Percentiles rank a stretch among this genome's conserved stretches.
Evolutionary conservation across 179 eudicot genomes (phyloP).

Genomic region (Nepenthes alata): DNA sequence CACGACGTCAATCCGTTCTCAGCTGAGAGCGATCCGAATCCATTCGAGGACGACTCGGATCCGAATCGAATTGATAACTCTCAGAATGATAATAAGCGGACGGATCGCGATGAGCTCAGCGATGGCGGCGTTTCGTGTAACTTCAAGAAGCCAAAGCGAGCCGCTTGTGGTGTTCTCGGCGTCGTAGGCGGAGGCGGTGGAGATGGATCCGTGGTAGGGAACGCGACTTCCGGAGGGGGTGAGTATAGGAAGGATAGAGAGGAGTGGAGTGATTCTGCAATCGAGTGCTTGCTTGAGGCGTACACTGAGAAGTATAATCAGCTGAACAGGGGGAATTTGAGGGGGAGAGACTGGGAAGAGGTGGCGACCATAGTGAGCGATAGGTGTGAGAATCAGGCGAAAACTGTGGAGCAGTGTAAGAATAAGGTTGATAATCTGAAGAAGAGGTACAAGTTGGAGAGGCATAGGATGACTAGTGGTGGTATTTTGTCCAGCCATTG

Average conservation of each 20-base stretch:
- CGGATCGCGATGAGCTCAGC: slow-evolving; percentile 53
- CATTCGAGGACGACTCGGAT: slow-evolving; percentile 43
- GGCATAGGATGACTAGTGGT: slow-evolving; percentile 59
- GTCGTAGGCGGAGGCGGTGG: slow-evolving; percentile 5
- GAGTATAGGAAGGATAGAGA: slow-evolving; percentile 85
- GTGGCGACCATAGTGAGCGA: slow-evolving; percentile 66
- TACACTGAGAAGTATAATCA: slow-evolving; percentile 66
- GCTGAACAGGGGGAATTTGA: slow-evolving; percentile 67
- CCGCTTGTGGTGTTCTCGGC: slow-evolving; percentile 4
- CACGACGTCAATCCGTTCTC: slow-evolving; percentile 8
- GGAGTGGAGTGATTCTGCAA: slow-evolving; percentile 90
- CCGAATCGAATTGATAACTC: slow-evolving; percentile 15
- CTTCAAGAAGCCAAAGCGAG: slow-evolving; percentile 31
- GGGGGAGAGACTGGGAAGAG: slow-evolving; percentile 97
- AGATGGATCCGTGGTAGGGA: neutral
- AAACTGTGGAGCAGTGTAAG: slow-evolving; percentile 96
- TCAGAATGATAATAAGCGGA: slow-evolving; percentile 28
- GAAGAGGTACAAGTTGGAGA: slow-evolving; percentile 90
- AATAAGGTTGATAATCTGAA: slow-evolving; percentile 94
- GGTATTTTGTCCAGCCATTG: slow-evolving; percentile 50
- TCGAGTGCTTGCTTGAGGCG: slow-evolving; percentile 63
- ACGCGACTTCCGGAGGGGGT: slow-evolving; percentile 3
- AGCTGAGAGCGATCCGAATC: slow-evolving; percentile 17
- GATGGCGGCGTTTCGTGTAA: slow-evolving; percentile 38
- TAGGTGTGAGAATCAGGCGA: slow-evolving; percentile 64